Conservation (phyloP, 805 yeast genomes). For the Starmera pachycereana region DNA sequence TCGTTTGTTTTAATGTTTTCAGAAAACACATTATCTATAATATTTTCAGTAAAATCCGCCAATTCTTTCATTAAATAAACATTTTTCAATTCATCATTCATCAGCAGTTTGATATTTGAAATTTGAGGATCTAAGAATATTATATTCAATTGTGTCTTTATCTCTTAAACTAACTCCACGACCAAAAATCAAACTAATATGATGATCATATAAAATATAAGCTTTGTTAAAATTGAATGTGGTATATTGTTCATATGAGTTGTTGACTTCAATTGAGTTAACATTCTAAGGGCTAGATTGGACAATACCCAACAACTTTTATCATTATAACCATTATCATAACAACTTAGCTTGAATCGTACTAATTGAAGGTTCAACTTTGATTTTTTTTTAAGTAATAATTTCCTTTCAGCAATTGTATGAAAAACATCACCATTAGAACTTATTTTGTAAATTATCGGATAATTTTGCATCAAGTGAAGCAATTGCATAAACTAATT, state of each 20-base stretch:
- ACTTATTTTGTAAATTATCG: no score
- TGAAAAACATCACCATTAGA: neutral
- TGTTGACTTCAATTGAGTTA: neutral
- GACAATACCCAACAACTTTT: neutral
- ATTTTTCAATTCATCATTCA: neutral
- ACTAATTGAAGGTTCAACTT: neutral
- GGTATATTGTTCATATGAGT: neutral
- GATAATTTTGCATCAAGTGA: neutral
- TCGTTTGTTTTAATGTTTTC: no score
- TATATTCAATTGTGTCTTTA: neutral
- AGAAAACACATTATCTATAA: no score
- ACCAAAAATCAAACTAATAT: neutral
- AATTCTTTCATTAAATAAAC: neutral
- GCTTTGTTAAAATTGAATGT: neutral
- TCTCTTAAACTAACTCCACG: neutral
- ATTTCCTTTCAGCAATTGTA: neutral
- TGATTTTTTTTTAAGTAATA: neutral
- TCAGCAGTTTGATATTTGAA: no score
- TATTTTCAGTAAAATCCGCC: neutral
- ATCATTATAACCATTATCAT: conserved; percentile 1
- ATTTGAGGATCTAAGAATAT: no score
- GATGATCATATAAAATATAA: conserved; percentile 1
- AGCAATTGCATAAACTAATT: neutral
- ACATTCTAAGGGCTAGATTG: neutral
- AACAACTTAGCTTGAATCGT: neutral